Evolutionary conservation across 345 rosid species (phyloP), one percentile per base, ranked within the genome.

Genomic region (Camelina hispida): DNA sequence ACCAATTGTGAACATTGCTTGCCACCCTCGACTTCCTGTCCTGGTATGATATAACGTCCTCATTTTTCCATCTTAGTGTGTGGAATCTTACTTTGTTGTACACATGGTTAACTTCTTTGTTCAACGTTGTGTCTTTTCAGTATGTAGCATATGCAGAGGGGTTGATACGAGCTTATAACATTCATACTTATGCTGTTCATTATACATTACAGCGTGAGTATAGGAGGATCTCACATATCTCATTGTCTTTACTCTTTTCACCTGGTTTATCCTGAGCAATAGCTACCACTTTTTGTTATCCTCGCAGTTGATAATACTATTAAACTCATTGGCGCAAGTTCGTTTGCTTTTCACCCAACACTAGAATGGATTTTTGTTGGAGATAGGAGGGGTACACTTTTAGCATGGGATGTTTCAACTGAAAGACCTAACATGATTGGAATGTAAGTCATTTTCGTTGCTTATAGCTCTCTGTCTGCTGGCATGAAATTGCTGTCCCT

Each of bases 351-450:
- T 82, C 99, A 95, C 66, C 99, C 97, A 3, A 86, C 87, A 50
- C 78, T 95, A 77, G 99, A 95, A 71, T 95, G 99, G 97, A 84
- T 95, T 54, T 92, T 95, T 87, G 97, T 95, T 78, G 97, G 99
- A 73, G 97, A 95, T 83, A 89, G 99, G 85, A 86, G 93, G 71
- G 97, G 97, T 65, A 89, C 94, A 38, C 91, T 95, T 79, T 78
- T 95, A 83, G 97, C 97, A 3, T 95, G 99, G 99, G 99, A 95
- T 89, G 93, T 95, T 76, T 95, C 99, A 76, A 90, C 96, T 6
- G 97, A 95, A 81, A 92, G 97, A 71, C 99, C 97, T 38, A 90
- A 61, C 81, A 86, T 92, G 97, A 89, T 95, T 78, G 99, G 97
- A 82, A 95, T 95, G 99, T 92, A 77, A 85, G 91, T 84, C 66